Evolutionary conservation across 768 basidiomycete species (phyloP).

Genomic region (Cyclocybe cylindracea): DNA sequence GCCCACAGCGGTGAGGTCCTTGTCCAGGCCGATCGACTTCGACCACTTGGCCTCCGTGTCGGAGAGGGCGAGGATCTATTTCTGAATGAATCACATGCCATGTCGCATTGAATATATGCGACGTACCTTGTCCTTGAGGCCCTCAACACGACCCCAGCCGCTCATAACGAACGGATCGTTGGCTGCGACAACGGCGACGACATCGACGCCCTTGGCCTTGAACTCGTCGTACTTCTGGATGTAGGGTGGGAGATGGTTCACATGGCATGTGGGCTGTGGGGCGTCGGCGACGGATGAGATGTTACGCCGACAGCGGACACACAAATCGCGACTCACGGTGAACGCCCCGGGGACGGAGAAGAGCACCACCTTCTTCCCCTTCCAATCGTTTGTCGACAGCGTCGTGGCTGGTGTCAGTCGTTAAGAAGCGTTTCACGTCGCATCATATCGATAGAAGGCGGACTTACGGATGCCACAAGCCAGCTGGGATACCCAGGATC

Average conservation of each 20-base stretch:
- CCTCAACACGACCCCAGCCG: constrained; percentile 60
- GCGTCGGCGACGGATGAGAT: constrained; percentile 33
- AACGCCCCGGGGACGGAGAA: constrained; percentile 82
- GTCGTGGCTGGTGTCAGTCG: constrained; percentile 41
- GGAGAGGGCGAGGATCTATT: constrained; percentile 59
- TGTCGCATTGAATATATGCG: not conserved
- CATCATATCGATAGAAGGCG: constrained; percentile 7
- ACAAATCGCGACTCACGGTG: constrained; percentile 48
- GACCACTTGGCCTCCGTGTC: constrained; percentile 62
- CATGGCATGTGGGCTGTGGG: constrained; percentile 61
- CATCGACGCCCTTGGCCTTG: constrained; percentile 76
- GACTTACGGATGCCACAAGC: constrained; percentile 68
- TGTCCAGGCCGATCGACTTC: constrained; percentile 49
- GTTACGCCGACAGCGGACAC: not conserved
- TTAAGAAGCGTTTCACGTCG: constrained; percentile 7
- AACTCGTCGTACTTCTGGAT: constrained; percentile 70
- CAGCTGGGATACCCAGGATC: constrained; percentile 33
- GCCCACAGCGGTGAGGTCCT: constrained; percentile 49
- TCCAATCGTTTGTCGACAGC: constrained; percentile 65
- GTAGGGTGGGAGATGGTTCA: constrained; percentile 64
- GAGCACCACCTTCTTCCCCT: constrained; percentile 80
- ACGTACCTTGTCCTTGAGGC: constrained; percentile 65
- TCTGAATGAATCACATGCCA: not conserved
- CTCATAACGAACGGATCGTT: constrained; percentile 82
- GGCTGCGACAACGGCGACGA: constrained; percentile 71